Base-by-base conservation (phyloP, 352 stramenopile species). In the Aphanomyces euteiches region DNA sequence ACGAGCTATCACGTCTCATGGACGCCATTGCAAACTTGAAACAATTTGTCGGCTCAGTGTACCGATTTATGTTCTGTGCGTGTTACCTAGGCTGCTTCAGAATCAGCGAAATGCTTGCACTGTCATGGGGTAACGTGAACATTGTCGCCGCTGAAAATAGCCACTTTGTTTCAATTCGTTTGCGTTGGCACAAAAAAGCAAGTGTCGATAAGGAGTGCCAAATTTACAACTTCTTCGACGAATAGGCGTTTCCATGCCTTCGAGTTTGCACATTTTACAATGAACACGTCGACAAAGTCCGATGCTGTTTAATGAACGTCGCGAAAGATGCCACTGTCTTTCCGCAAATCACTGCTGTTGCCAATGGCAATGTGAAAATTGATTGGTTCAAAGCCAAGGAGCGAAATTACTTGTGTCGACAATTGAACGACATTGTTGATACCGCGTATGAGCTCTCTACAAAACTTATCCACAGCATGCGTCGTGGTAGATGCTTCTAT, bases 1-100 rank as follows among this genome's bases (percentile, higher is more conserved):
- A 61, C 21, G 56, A 61, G 10, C 56, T 61, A 15, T 61, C 56
- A 15, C 36, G 21, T 13, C 56, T 53, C 21, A 34, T 61, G 36
- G 36, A 61, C 21, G 36, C 21, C 12, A 17, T 61, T 61, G 56
- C 56, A 37, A 10, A 61, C 12, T 17, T 61, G 36, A n/a, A 61
- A 12, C 56, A 15, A 15, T 61, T 61, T 61, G n/a, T n/a, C 21
- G 56, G 36, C n/a, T 10, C 56, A 61, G 21, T 61, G 36, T 47
- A 37, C 10, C 21, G 56, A 10, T 61, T 61, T 15, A 12, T 61
- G 10, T 61, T 61, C 21, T 53, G 10, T 37, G n/a, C n/a, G 36
- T 17, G 56, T n/a, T 61, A 17, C n/a, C 13, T 61, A 15, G 36
- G 56, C 56, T 61, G 56, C n/a, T 61, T 61, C 56, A 10, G 56